Evolutionary conservation across 371 early-diverging fungal genomes (phyloP), one percentile per base, ranked within the genome.

Genomic region (Lichtheimia ornata): DNA sequence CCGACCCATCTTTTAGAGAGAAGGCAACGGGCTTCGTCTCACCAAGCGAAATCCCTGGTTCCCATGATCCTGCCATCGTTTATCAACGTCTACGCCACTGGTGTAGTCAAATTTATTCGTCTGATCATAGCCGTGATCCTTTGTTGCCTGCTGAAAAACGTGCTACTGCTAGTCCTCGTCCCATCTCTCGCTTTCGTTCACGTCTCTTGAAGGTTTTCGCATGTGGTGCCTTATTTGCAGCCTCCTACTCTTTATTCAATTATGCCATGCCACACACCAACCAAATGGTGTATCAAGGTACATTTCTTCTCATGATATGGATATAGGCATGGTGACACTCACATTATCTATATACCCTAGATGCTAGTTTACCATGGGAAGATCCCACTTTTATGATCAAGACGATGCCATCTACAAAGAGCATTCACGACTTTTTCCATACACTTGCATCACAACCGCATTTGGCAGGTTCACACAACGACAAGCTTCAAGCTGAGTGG

Each of bases 391-490:
- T 63, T 24, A 49, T 69, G 2, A 67, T 75, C 22, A 72, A 70
- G 47, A 62, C 52, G 0, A 20, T 72, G 1, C 72, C 75, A 14
- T 75, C 75, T 3, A 70, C 66, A 11, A 65, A 70, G 5, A 67
- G 53, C 43, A 69, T 75, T 44, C 70, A 62, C 12, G 58, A 60
- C 6, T 61, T 62, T 27, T 65, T 72, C 58, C 51, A 52, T 12
- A 52, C n/a, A 59, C 84, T 83, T 63, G 69, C 85, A 12, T 79
- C 85, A 1, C 70, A 73, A 22, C 53, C 76, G 9, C 84, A 82
- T 56, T 58, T 83, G 3, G 87, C 82, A 3, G 85, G 84, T 6
- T 63, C 72, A 30, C 53, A 56, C 5, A 49, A 53, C 22, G 82
- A 85, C 53, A 55, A 63, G 15, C 64, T 63, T 3, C 77, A 77